Base-by-base conservation (phyloP, 306 rosid genomes). In the Ceratonia siliqua region DNA sequence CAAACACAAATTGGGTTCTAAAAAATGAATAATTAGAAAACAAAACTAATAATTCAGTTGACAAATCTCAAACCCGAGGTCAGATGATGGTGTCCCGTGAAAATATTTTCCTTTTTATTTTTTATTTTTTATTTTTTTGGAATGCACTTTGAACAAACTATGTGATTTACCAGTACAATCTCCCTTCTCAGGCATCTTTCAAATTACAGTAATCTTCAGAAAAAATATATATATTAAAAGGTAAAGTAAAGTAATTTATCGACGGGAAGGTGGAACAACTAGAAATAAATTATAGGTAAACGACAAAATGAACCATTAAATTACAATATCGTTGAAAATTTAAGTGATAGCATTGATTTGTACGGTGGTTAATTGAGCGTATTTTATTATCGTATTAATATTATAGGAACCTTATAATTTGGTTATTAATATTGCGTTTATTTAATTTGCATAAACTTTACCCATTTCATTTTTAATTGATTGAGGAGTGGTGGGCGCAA, bases 321-420 rank as follows among this genome's bases (percentile, higher is more conserved):
- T 58, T 57, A 76, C 66, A 56, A 56, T 46, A 76, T 70, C 75
- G 72, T 64, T 71, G 85, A 75, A 42, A 68, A 63, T 50, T 62
- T 27, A 48, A 3, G 71, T 17, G 39, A 66, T 65, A 22, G 11
- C 43, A 57, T 32, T 46, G 15, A 59, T 17, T 11, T 25, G 21
- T 43, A 53, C 43, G 41, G 49, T 4, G 39, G 75, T 70, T 50
- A 17, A 42, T 56, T 57, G 20, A 8, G 12, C 69, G 17, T 62
- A 30, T 32, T 9, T 13, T 32, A 50, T 49, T n/a, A n/a, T n/a
- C n/a, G n/a, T n/a, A n/a, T n/a, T n/a, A n/a, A n/a, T n/a, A n/a
- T n/a, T n/a, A n/a, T n/a, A n/a, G n/a, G n/a, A n/a, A n/a, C n/a
- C n/a, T n/a, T n/a, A 27, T 2, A 62, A 42, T 35, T 46, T 71